Evolutionary conservation across 495 filamentous ascomycete genomes (phyloP).

Genomic region (Aspergillus cristatus): DNA sequence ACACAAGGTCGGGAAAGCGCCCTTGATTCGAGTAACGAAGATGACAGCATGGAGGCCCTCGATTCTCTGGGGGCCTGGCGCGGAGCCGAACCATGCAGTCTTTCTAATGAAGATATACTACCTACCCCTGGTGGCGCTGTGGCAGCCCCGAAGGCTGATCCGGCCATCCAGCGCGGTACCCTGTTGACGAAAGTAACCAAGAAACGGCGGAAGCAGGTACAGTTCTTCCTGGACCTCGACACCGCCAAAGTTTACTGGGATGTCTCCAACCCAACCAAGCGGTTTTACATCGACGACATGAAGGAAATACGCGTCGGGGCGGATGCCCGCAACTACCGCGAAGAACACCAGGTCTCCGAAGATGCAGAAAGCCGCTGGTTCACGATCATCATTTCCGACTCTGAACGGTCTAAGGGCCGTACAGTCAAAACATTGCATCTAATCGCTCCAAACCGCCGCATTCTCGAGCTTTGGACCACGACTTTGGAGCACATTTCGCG

Average conservation of each 20-base stretch:
- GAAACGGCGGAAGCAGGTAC: slow-evolving; percentile 65
- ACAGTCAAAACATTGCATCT: slow-evolving; percentile 73
- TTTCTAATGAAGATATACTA: slow-evolving; percentile 28
- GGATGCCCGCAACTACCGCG: slow-evolving; percentile 82
- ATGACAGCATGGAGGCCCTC: slow-evolving; percentile 53
- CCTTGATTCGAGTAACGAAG: slow-evolving; percentile 45
- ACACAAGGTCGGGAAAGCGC: slow-evolving; percentile 44
- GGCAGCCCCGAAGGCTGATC: slow-evolving; percentile 61
- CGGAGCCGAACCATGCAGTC: slow-evolving; percentile 31
- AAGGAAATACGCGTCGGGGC: slow-evolving; percentile 75
- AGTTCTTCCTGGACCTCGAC: slow-evolving; percentile 68
- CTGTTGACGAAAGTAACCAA: slow-evolving; percentile 71
- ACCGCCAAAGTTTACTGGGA: slow-evolving; percentile 85
- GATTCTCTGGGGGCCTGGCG: slow-evolving; percentile 29
- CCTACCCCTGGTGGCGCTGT: slow-evolving; percentile 28
- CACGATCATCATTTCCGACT: slow-evolving; percentile 73
- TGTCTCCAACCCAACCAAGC: slow-evolving; percentile 63
- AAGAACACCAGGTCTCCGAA: slow-evolving; percentile 63
- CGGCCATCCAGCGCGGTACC: slow-evolving; percentile 65
- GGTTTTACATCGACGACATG: slow-evolving; percentile 90
- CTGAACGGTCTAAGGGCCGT: slow-evolving; percentile 56
- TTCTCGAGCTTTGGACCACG: slow-evolving; percentile 69
- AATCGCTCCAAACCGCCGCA: slow-evolving; percentile 59
- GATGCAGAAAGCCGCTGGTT: slow-evolving; percentile 65
- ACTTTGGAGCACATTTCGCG: slow-evolving; percentile 71